Conservation (phyloP, 2,329 filamentous ascomycete species). For the Ophiocordyceps sinensis region DNA sequence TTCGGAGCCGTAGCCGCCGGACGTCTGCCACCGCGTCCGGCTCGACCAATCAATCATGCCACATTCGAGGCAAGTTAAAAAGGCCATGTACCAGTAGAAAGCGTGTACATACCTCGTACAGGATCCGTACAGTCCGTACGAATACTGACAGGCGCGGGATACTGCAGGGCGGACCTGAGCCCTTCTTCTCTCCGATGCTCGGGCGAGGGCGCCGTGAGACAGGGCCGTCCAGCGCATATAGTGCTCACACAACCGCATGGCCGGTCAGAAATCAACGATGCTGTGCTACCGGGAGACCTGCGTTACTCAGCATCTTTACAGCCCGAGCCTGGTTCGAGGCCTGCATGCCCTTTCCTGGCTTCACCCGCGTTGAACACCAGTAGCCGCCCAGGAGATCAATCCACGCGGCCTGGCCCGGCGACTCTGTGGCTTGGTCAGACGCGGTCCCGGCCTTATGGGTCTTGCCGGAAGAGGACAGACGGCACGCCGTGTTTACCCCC, state of each 20-base stretch:
- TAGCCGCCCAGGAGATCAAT: too few relatives aligned
- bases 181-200: background rate
- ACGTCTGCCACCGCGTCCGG: background rate
- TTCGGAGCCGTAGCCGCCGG: background rate
- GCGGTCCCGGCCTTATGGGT: background rate
- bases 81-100: too few relatives aligned
- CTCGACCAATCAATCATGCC: background rate
- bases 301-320: background rate
- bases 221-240: background rate
- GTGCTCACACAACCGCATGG: background rate
- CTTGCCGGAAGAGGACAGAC: background rate
- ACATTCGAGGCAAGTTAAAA: too few relatives aligned
- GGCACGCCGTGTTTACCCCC: background rate
- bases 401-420: too few relatives aligned
- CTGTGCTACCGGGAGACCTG: background rate
- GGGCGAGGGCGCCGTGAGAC: background rate
- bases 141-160: too few relatives aligned
- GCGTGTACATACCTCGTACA: too few relatives aligned
- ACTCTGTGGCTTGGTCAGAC: too few relatives aligned
- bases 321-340: background rate
- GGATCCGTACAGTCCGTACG: too few relatives aligned
- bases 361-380: background rate
- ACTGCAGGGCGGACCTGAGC: background rate
- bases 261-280: background rate
- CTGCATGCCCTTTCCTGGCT: background rate